phyloP scores from a whole-genome alignment of 2,329 filamentous ascomycete genomes.

The Beauveria medogensis region DNA sequence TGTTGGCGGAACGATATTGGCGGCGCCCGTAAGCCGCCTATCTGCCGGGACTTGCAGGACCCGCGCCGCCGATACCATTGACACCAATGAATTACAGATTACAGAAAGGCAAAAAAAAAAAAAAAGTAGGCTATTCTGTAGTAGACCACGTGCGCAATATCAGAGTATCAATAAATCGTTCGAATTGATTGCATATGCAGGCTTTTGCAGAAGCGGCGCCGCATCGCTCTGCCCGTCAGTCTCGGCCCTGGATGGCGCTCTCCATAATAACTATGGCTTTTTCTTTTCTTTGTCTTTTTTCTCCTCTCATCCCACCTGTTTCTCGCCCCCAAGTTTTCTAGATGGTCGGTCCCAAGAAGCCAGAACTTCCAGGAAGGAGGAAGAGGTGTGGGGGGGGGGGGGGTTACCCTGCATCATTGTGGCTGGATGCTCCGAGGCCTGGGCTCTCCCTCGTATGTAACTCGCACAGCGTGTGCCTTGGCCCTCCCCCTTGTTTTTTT shows the following conservation, averaged over 20 bases:
- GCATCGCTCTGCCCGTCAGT: background rate
- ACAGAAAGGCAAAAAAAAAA: too few species aligned
- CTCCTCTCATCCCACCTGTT: background rate
- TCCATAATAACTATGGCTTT: background rate
- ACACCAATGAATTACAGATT: background rate
- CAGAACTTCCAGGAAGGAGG: background rate
- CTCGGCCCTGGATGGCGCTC: conserved; percentile 1
- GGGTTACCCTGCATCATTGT: background rate
- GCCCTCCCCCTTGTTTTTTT: too few species aligned
- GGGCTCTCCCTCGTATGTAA: background rate
- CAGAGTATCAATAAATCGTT: conserved; percentile 3
- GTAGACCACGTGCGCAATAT: conserved; percentile 2
- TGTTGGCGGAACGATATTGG: background rate
- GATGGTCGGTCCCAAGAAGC: too few species aligned
- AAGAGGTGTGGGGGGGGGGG: background rate
- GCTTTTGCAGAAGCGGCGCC: background rate
- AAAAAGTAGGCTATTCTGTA: background rate
- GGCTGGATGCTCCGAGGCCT: background rate
- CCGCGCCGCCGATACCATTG: conserved; percentile 3
- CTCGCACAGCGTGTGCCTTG: too few species aligned
- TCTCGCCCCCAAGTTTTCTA: conserved; percentile 3
- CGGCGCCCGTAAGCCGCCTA: conserved; percentile 6
- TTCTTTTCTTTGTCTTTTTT: background rate
- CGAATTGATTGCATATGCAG: background rate
- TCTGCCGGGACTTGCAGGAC: conserved; percentile 1